These are phyloP conservation scores for Diutina rugosa DNA, from an alignment of 1,139 yeast genomes.

Conservation along the genomic window DNA sequence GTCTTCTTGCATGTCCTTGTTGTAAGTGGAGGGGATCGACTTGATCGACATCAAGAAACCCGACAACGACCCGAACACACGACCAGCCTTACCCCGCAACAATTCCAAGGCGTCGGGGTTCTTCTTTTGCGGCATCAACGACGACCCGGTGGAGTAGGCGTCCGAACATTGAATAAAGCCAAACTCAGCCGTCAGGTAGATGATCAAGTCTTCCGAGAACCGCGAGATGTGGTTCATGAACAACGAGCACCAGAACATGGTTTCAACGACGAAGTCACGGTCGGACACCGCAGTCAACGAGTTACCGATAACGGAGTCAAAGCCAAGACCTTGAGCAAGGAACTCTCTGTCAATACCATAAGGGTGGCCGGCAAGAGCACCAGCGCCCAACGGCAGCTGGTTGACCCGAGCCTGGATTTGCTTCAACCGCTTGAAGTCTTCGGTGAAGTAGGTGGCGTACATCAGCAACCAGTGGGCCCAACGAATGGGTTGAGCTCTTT, in stretches of 20 bases:
- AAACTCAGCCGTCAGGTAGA: conserved; percentile 94
- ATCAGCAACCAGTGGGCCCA: conserved; percentile 97
- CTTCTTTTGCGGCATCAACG: conserved; percentile 98
- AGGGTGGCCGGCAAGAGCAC: conserved; percentile 98
- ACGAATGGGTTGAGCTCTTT: conserved; percentile 97
- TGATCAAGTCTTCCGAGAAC: conserved; percentile 86
- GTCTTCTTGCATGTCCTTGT: conserved; percentile 98
- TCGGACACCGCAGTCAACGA: conserved; percentile 92
- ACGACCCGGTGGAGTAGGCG: conserved; percentile 96
- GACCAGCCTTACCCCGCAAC: conserved; percentile 92
- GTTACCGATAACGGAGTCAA: conserved; percentile 80
- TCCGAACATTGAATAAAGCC: conserved; percentile 89
- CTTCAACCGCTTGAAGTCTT: conserved; percentile 73
- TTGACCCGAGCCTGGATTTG: conserved; percentile 78
- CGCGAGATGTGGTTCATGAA: conserved; percentile 93
- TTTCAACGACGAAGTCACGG: conserved; percentile 93
- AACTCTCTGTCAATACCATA: conserved; percentile 93
- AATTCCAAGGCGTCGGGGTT: conserved; percentile 94
- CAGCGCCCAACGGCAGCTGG: conserved; percentile 86
- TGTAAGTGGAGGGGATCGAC: conserved; percentile 93
- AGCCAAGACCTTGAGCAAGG: conserved; percentile 68
- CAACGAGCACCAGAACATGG: conserved; percentile 94
- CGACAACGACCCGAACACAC: conserved; percentile 88
- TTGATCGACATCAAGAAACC: conserved; percentile 95
- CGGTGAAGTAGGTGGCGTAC: conserved; percentile 88